Evolutionary conservation across 2,329 filamentous ascomycete species (phyloP).

Genomic region (Plectosphaerella plurivora): DNA sequence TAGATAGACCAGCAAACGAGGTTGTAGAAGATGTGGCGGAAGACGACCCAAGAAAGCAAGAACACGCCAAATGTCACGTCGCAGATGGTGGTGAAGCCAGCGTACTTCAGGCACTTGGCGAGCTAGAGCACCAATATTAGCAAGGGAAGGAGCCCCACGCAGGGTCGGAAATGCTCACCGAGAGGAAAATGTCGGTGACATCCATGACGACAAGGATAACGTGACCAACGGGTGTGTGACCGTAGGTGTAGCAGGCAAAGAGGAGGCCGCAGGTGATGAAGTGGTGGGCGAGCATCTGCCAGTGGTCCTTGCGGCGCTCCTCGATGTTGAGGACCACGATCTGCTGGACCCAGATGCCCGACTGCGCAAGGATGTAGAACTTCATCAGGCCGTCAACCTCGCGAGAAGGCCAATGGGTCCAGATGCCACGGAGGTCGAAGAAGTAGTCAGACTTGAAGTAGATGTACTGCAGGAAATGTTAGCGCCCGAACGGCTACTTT

Average conservation of each 20-base stretch:
- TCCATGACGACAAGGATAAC: slow-evolving; percentile 92
- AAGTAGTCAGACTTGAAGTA: slow-evolving; percentile 75
- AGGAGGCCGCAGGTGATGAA: slow-evolving; percentile 83
- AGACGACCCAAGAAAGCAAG: slow-evolving; percentile 77
- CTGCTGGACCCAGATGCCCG: slow-evolving; percentile 92
- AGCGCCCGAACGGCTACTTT: neutral
- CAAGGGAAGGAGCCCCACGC: neutral
- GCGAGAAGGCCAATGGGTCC: slow-evolving; percentile 79
- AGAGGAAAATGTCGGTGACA: slow-evolving; percentile 81
- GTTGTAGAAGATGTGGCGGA: slow-evolving; percentile 77
- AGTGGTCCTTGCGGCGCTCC: slow-evolving; percentile 88
- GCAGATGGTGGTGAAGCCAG: slow-evolving; percentile 70
- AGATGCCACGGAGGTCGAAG: slow-evolving; percentile 72
- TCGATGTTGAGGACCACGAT: slow-evolving; percentile 93
- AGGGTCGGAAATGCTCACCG: slow-evolving; percentile 51
- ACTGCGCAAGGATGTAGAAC: slow-evolving; percentile 84
- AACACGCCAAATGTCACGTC: slow-evolving; percentile 83
- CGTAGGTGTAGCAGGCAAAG: slow-evolving; percentile 77
- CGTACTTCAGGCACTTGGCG: slow-evolving; percentile 92
- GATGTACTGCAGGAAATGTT: slow-evolving; percentile 59
- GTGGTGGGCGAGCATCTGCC: slow-evolving; percentile 94
- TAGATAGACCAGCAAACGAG: slow-evolving; percentile 81
- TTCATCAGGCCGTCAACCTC: slow-evolving; percentile 74
- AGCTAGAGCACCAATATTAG: slow-evolving; percentile 44
- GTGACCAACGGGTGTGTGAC: slow-evolving; percentile 82